Base-by-base conservation (phyloP, 208 protist species). In the Wallacemonas sp. region DNA sequence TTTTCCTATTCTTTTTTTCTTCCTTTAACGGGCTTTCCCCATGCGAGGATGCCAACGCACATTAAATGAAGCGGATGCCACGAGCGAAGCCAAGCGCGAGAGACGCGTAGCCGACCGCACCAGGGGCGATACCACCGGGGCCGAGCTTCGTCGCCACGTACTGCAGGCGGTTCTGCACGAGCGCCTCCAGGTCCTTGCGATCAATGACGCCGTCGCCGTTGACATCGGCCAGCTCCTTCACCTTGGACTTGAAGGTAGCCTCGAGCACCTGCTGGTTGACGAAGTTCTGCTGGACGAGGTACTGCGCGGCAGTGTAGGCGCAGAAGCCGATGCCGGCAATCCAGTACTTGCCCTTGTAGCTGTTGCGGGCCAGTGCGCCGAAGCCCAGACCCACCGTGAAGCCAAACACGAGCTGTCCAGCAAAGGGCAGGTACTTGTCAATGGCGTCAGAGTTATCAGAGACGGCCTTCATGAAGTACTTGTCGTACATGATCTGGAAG, bases 401-500 rank as follows among this genome's bases (percentile, higher is more conserved):
- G 23, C 85, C 79, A 61, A 88, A 87, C 2, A 32, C 60, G 58
- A 75, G 78, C 61, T 87, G 81, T 0, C 85, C 80, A 5, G 46
- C 52, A 56, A 86, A 81, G 3, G 79, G 85, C 43, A 88, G 68
- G 52, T 74, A 73, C 43, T 65, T 62, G 60, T 92, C 75, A 16
- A 88, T 71, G 0, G 52, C 49, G 33, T 47, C 47, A 38, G 76
- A 17, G 46, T 88, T 70, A 1, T 61, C 41, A 0, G 55, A 26
- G 17, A 88, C 56, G 26, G 68, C 41, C 2, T 64, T 61, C 14
- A 75, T 78, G 16, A 88, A 61, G 41, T 78, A 49, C 23, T 72
- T 26, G 55, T 85, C 81, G 62, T 92, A 87, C 68, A 88, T 81
- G 49, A 84, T 76, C 61, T 87, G 81, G 52, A 87, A 85, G 64